Conservation (phyloP, 768 basidiomycete species). For the Inosperma sp. region DNA sequence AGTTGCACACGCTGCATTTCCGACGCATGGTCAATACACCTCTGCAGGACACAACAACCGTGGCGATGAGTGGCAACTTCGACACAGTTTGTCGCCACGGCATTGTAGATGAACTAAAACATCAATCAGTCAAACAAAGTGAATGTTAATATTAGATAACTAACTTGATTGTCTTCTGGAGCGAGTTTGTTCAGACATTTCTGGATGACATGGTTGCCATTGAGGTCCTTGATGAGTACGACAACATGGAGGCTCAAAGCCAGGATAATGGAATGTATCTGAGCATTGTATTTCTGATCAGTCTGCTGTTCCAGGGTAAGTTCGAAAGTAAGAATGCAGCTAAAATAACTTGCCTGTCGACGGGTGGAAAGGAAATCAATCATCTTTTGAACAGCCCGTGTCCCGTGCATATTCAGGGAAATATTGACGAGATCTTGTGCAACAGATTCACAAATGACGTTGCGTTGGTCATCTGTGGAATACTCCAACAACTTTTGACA, state of each 20-base stretch:
- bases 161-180: slow-evolving; percentile 96
- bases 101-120: slow-evolving; percentile 95
- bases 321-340: slow-evolving; percentile 36
- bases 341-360: slow-evolving; percentile 68
- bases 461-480: slow-evolving; percentile 96
- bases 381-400: slow-evolving; percentile 99
- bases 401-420: slow-evolving; percentile 99
- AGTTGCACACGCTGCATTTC: slow-evolving; percentile 93
- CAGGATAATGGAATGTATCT: slow-evolving; percentile 96
- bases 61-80: slow-evolving; percentile 98
- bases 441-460: slow-evolving; percentile 94
- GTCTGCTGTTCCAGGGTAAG: slow-evolving; percentile 59
- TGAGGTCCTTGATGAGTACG: slow-evolving; percentile 97
- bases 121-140: background rate
- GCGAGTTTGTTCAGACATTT: slow-evolving; percentile 98
- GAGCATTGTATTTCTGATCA: slow-evolving; percentile 77
- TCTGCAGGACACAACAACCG: slow-evolving; percentile 96
- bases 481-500: slow-evolving; percentile 97
- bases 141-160: slow-evolving; percentile 10
- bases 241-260: slow-evolving; percentile 97
- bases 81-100: slow-evolving; percentile 97
- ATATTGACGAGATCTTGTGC: slow-evolving; percentile 97
- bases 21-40: slow-evolving; percentile 97
- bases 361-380: slow-evolving; percentile 97
- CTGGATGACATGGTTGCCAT: slow-evolving; percentile 97